A percentile compares a stretch with the other conserved stretches of the same genome.
Evolutionary conservation across 2,329 filamentous ascomycete genomes (phyloP).

Genomic region (Cercospora sp.): DNA sequence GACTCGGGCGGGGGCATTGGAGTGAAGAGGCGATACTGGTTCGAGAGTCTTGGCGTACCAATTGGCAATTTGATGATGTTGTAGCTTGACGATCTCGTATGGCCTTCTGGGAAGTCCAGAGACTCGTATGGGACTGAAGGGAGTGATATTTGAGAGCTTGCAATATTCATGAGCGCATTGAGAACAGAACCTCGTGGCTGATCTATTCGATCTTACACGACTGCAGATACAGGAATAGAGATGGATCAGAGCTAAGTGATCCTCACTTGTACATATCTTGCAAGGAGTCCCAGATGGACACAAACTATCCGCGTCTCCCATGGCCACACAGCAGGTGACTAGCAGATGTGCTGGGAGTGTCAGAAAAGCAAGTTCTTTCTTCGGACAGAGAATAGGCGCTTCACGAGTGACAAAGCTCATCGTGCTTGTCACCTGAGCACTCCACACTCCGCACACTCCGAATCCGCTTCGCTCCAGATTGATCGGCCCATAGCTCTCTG

Average conservation of each 20-base stretch:
- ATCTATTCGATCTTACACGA: neutral
- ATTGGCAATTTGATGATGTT: constrained; percentile 70
- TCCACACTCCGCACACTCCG: neutral
- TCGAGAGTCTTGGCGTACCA: constrained; percentile 75
- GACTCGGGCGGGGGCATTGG: constrained; percentile 58
- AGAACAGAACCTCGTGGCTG: neutral
- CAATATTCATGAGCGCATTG: neutral
- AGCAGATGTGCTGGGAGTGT: too few relatives aligned
- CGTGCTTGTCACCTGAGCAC: neutral
- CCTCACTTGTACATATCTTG: neutral
- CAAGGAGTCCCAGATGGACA: neutral
- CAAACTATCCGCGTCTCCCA: neutral
- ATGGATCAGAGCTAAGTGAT: neutral
- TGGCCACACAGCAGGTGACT: neutral
- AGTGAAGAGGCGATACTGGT: constrained; percentile 73
- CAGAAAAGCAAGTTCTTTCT: too few relatives aligned
- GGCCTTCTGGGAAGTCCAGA: neutral
- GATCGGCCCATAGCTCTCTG: neutral
- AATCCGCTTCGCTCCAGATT: neutral
- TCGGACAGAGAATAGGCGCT: too few relatives aligned
- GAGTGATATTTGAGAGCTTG: neutral
- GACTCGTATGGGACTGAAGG: neutral
- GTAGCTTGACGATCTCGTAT: constrained; percentile 10
- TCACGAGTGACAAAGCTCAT: neutral
- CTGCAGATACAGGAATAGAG: neutral